Percentiles rank a stretch among this genome's conserved stretches.
Conservation (phyloP, 2,329 filamentous ascomycete species). For the Xylaria sp. region DNA sequence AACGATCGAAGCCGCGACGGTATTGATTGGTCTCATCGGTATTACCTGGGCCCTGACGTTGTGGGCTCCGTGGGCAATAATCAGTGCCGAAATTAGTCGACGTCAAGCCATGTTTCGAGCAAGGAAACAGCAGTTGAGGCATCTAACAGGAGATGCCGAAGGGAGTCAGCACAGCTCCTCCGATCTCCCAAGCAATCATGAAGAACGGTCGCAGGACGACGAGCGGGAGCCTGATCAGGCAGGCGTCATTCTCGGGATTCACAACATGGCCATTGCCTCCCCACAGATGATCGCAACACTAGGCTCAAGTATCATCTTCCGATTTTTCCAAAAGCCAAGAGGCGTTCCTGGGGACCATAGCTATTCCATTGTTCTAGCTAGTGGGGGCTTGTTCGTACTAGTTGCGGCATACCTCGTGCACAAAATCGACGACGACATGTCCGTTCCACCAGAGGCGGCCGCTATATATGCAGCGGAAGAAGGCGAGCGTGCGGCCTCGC, state of each 20-base stretch:
- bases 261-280: conserved; percentile 93
- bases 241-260: conserved; percentile 91
- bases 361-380: conserved; percentile 85
- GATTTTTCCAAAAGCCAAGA: conserved; percentile 85
- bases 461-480: conserved; percentile 56
- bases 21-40: conserved; percentile 82
- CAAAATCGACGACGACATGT: conserved; percentile 71
- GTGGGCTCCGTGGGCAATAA: conserved; percentile 96
- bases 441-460: conserved; percentile 51
- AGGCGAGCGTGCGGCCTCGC: conserved; percentile 48
- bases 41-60: conserved; percentile 93
- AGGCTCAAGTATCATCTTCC: conserved; percentile 85
- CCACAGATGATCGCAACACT: conserved; percentile 93
- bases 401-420: conserved; percentile 79
- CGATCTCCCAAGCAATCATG: conserved; percentile 47
- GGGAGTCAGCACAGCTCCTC: conserved; percentile 35
- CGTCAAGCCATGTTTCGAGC: conserved; percentile 72
- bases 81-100: conserved; percentile 89
- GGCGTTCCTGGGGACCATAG: conserved; percentile 87
- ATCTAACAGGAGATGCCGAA: conserved; percentile 37
- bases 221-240: conserved; percentile 77
- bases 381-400: conserved; percentile 83
- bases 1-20: conserved; percentile 76
- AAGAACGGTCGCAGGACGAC: conserved; percentile 58
- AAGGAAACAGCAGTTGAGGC: conserved; percentile 50